Conservation (phyloP, 140 eudicot genomes). For the Senecio squalidus region DNA sequence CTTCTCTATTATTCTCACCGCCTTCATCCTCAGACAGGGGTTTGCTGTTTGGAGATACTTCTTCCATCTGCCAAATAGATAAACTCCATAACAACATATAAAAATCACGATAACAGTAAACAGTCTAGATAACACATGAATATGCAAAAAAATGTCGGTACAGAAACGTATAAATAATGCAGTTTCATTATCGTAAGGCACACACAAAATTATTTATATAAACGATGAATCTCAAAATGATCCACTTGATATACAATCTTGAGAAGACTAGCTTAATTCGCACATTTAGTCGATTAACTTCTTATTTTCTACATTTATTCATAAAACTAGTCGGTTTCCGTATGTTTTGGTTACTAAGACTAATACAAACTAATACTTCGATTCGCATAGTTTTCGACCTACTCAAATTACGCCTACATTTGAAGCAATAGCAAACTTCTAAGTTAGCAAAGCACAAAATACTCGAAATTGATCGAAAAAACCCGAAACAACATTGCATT, state of each 20-base stretch:
- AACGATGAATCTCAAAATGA: background rate
- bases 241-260: background rate
- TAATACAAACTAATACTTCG: background rate
- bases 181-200: too few relatives aligned
- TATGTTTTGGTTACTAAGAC: background rate
- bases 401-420: background rate
- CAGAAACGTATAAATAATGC: too few relatives aligned
- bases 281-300: background rate
- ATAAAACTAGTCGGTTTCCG: too few relatives aligned
- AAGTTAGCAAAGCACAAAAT: too few relatives aligned
- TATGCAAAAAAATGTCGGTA: too few relatives aligned
- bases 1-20: constrained; percentile 27
- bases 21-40: constrained; percentile 16
- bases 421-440: background rate
- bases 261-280: background rate
- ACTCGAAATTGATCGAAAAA: too few relatives aligned
- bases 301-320: background rate
- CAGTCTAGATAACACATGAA: too few relatives aligned
- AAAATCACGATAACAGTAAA: background rate
- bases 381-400: background rate
- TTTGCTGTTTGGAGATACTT: constrained; percentile 32
- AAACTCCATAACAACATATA: background rate
- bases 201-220: background rate
- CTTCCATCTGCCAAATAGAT: constrained; percentile 42
- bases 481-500: too few relatives aligned